Conservation (phyloP, 345 rosid genomes). For the Syzygium oleosum region DNA sequence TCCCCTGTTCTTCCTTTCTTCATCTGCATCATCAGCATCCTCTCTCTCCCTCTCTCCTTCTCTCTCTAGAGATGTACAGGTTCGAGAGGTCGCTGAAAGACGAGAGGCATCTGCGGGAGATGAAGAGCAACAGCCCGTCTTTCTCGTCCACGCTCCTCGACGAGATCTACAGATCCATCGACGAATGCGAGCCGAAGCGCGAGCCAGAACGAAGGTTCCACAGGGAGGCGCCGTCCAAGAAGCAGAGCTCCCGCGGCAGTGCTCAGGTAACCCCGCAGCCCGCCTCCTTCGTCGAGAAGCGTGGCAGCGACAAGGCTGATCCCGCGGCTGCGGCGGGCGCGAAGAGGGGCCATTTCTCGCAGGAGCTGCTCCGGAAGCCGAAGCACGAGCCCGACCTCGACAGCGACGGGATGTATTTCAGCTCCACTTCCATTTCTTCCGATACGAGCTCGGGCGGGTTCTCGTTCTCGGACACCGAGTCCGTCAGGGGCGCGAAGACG, state of each 20-base stretch:
- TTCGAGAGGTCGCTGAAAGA: conserved; percentile 21
- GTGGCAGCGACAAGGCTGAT: conserved; percentile 25
- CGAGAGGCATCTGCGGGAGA: not conserved
- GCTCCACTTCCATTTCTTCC: conserved; percentile 68
- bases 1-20: not conserved
- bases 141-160: conserved; percentile 88
- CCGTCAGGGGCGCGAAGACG: conserved; percentile 29
- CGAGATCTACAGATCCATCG: conserved; percentile 75
- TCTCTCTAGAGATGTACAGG: conserved; percentile 10
- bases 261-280: not conserved
- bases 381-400: conserved; percentile 18
- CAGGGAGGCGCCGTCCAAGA: conserved; percentile 23
- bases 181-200: conserved; percentile 17
- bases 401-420: conserved; percentile 38
- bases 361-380: conserved; percentile 11
- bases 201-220: conserved; percentile 23
- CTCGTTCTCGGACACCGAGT: conserved; percentile 80
- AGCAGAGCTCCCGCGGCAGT: conserved; percentile 5
- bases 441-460: conserved; percentile 69
- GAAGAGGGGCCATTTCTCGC: conserved; percentile 6
- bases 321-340: conserved; percentile 5
- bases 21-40: not conserved
- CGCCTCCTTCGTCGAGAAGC: conserved; percentile 12
- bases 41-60: not conserved
- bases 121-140: conserved; percentile 40